A percentile compares a stretch with the other conserved stretches of the same genome.
Evolutionary conservation across 176 grass and related monocot species (phyloP).

Genomic region (Ampelocalamus luodianensis): DNA sequence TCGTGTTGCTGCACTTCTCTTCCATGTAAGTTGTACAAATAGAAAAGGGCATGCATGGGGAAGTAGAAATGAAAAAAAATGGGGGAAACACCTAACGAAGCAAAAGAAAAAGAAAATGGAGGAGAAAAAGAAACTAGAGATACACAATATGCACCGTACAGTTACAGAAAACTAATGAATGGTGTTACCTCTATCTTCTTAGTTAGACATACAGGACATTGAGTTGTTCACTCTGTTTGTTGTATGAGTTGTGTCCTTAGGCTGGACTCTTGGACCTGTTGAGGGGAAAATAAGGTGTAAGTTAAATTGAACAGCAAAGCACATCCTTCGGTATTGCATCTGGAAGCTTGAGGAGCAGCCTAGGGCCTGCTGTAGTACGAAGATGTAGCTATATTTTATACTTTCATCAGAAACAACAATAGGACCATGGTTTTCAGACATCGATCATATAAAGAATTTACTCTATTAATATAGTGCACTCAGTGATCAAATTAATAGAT

Average conservation of each 20-base stretch:
- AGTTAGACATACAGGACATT: conserved; percentile 55
- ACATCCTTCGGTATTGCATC: background rate
- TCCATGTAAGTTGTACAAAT: conserved; percentile 57
- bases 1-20: conserved; percentile 64
- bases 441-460: background rate
- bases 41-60: conserved; percentile 35
- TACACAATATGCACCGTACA: conserved; percentile 60
- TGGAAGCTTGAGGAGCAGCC: background rate
- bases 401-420: background rate
- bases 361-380: background rate
- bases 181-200: conserved; percentile 58
- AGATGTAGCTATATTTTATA: background rate
- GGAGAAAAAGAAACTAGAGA: conserved; percentile 17
- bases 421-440: background rate
- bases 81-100: conserved; percentile 40
- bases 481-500: conserved; percentile 18
- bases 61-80: conserved; percentile 37
- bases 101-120: background rate
- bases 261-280: conserved; percentile 85
- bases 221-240: conserved; percentile 56
- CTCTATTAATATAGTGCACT: background rate
- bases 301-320: conserved; percentile 29
- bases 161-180: conserved; percentile 58
- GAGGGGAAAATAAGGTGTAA: conserved; percentile 30
- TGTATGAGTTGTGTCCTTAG: conserved; percentile 88